A percentile compares a stretch with the other conserved stretches of the same genome.
These are phyloP conservation scores for Pythium sukuiense DNA, from an alignment of 352 stramenopile genomes.

Conservation along the genomic window DNA sequence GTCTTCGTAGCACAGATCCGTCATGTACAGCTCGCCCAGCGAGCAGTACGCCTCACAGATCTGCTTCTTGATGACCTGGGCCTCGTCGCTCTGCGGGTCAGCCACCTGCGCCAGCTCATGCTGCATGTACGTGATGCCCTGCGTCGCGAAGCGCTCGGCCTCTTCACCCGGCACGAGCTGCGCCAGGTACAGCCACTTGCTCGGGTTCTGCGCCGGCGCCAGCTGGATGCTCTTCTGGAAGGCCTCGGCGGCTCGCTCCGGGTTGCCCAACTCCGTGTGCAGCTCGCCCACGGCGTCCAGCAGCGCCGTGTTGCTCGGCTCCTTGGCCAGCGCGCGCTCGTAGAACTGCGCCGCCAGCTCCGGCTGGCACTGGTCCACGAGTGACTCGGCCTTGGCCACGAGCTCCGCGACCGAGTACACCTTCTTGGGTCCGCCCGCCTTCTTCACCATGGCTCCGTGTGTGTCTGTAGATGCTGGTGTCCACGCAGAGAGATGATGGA, in stretches of 20 bases:
- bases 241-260: constrained; percentile 64
- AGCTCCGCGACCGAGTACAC: constrained; percentile 69
- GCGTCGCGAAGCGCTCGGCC: constrained; percentile 59
- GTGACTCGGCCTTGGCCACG: constrained; percentile 76
- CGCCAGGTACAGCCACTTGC: constrained; percentile 86
- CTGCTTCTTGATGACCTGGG: constrained; percentile 83
- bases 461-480: neutral
- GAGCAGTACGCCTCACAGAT: constrained; percentile 94
- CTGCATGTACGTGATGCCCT: constrained; percentile 71
- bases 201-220: constrained; percentile 67
- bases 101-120: constrained; percentile 46
- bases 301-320: constrained; percentile 67
- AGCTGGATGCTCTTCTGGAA: constrained; percentile 74
- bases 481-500: constrained; percentile 1
- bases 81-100: constrained; percentile 47
- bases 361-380: constrained; percentile 85
- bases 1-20: constrained; percentile 92
- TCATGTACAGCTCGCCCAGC: constrained; percentile 97
- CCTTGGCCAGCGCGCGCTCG: constrained; percentile 69
- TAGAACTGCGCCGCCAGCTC: constrained; percentile 86
- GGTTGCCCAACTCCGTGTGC: constrained; percentile 79
- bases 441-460: constrained; percentile 34
- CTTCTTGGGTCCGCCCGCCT: constrained; percentile 22
- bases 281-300: constrained; percentile 82
- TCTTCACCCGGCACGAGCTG: constrained; percentile 79